Conservation (phyloP, 2,329 filamentous ascomycete species). For the Diaporthe aspalathi region DNA sequence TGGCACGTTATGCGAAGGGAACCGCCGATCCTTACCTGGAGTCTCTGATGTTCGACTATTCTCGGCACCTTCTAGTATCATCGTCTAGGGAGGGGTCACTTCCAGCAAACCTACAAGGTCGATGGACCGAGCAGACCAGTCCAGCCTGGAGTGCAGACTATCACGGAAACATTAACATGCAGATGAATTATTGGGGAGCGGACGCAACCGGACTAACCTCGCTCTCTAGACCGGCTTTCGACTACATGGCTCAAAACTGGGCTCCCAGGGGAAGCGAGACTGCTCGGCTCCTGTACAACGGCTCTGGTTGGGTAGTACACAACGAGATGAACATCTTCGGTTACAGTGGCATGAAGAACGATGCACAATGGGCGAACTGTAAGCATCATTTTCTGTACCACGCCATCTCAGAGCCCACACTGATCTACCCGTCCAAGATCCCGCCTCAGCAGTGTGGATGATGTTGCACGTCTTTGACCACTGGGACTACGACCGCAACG, state of each 20-base stretch:
- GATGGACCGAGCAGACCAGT: constrained; percentile 61
- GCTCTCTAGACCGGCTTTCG: constrained; percentile 60
- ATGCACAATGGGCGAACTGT: constrained; percentile 48
- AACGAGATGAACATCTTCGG: constrained; percentile 71
- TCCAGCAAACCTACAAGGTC: constrained; percentile 67
- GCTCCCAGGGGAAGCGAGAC: constrained; percentile 64
- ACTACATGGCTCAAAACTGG: constrained; percentile 63
- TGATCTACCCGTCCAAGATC: constrained; percentile 43
- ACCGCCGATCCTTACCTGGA: constrained; percentile 64
- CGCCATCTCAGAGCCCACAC: background rate
- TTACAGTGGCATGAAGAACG: constrained; percentile 57
- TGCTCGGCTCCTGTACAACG: constrained; percentile 64
- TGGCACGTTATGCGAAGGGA: constrained; percentile 41
- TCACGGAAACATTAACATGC: constrained; percentile 68
- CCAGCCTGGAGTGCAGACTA: constrained; percentile 62
- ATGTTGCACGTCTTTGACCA: constrained; percentile 70
- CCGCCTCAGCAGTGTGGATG: constrained; percentile 66
- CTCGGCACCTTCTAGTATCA: constrained; percentile 65
- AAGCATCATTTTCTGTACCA: background rate
- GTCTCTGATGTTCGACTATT: constrained; percentile 63
- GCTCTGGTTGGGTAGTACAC: constrained; percentile 66
- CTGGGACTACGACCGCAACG: constrained; percentile 64
- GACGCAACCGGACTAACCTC: constrained; percentile 63
- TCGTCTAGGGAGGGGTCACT: constrained; percentile 63
- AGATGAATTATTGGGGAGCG: constrained; percentile 71